Evolutionary conservation across 169 alveolate species (phyloP).

Genomic region (Plasmodium gaboni): DNA sequence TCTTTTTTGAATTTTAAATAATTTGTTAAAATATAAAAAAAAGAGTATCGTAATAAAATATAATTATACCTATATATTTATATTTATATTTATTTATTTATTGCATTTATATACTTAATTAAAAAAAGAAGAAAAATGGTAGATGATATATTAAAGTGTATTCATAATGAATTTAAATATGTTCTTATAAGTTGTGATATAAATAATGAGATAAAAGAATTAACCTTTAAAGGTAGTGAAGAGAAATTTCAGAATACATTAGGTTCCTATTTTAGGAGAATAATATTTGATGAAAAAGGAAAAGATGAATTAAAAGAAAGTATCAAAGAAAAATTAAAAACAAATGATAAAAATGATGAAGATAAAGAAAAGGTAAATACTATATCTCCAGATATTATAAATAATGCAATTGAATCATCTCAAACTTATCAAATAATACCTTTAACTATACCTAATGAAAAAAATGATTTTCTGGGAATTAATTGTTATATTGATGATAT

Average conservation of each 20-base stretch:
- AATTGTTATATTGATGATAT: conserved; percentile 92
- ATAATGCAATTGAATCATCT: conserved; percentile 64
- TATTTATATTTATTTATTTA: too few relatives aligned
- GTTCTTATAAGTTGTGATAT: conserved; percentile 84
- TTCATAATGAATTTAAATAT: conserved; percentile 82
- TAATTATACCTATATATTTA: too few relatives aligned
- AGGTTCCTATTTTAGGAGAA: conserved; percentile 80
- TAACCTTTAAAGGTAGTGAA: conserved; percentile 83
- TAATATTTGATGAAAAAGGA: conserved; percentile 77
- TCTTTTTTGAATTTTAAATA: too few relatives aligned
- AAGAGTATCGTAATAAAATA: too few relatives aligned
- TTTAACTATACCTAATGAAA: conserved; percentile 88
- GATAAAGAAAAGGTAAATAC: conserved; percentile 22
- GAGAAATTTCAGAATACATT: conserved; percentile 76
- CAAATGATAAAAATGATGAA: conserved; percentile 43
- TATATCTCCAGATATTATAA: conserved; percentile 51
- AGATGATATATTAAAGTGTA: conserved; percentile 56
- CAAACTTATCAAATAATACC: conserved; percentile 90
- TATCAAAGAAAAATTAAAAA: conserved; percentile 77
- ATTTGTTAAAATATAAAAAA: too few relatives aligned
- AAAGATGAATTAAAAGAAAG: conserved; percentile 78
- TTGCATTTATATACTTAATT: too few relatives aligned
- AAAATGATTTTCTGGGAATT: conserved; percentile 83
- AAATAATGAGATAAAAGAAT: conserved; percentile 79
- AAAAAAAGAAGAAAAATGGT: conserved; percentile 22